Evolutionary conservation across 2,329 filamentous ascomycete species (phyloP).

Genomic region (Fusarium incarnatum): DNA sequence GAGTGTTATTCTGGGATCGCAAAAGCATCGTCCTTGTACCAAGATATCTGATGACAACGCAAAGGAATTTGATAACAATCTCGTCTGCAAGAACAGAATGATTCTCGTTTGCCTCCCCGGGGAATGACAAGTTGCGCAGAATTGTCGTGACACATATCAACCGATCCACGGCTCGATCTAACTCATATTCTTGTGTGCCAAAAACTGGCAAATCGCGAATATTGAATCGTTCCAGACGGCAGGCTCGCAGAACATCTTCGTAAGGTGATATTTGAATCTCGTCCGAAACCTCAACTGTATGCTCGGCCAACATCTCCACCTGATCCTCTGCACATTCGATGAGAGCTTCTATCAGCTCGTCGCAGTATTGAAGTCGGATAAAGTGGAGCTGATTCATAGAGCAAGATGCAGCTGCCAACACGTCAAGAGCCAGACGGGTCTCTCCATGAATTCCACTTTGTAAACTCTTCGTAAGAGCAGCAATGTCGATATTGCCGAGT

Average conservation of each 20-base stretch:
- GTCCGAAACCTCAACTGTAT: conserved; percentile 87
- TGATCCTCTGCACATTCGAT: conserved; percentile 93
- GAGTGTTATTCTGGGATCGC: conserved; percentile 82
- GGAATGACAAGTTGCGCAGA: conserved; percentile 90
- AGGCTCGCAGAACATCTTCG: conserved; percentile 87
- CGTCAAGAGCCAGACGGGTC: conserved; percentile 89
- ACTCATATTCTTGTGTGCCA: conserved; percentile 80
- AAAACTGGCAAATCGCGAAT: conserved; percentile 79
- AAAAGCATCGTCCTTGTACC: conserved; percentile 91
- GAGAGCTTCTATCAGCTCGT: conserved; percentile 88
- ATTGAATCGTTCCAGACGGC: conserved; percentile 76
- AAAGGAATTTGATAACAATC: conserved; percentile 83
- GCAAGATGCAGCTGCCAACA: conserved; percentile 73
- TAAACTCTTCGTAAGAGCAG: conserved; percentile 87
- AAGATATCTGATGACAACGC: conserved; percentile 84
- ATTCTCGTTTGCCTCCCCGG: conserved; percentile 71
- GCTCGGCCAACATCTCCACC: conserved; percentile 83
- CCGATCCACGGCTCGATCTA: conserved; percentile 87
- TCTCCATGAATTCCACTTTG: conserved; percentile 92
- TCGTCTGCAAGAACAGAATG: conserved; percentile 80
- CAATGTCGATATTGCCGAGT: conserved; percentile 88
- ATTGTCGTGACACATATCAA: conserved; percentile 93
- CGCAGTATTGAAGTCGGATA: conserved; percentile 77
- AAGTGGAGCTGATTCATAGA: conserved; percentile 75
- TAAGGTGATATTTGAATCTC: conserved; percentile 86